Evolutionary conservation across 2,329 filamentous ascomycete species (phyloP), one percentile per base, ranked within the genome.

Genomic region (Fusarium keratoplasticum): DNA sequence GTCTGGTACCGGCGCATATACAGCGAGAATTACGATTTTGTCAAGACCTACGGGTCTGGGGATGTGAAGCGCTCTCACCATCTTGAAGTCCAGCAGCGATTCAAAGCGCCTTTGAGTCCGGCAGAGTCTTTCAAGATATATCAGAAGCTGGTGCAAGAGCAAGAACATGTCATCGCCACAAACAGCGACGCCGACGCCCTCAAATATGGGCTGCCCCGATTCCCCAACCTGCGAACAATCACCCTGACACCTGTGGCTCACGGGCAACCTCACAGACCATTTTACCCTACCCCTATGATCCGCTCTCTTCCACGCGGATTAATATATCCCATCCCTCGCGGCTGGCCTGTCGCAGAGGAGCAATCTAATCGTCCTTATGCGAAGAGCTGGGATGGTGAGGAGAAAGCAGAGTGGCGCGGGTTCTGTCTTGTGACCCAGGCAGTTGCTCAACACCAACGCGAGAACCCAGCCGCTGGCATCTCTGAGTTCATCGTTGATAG

Each of bases 231-330:
- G 13, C 31, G 52, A 57, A 57, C 31, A 57, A 57, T 57, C 52
- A 36, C 52, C 52, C 52, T 57, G 20, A 57, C 52, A 35, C 52
- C 31, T 57, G 31, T 25, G n/a, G 52, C 52, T 57, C 52, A 57
- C 33, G 52, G 52, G 8, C 8, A 27, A 27, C 31, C 52, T 57
- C 3, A 57, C 0, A 57, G 29, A 57, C 52, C 31, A 1, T 57
- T 57, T 36, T 57, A 57, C 52, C 47, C 22, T 13, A 38, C 33
- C 2, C 85, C 85, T 3, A 84, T 83, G 77, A 83, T 85, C 35
- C 83, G 84, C 11, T 78, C 80, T 7, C 79, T 87, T 10, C 83
- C 83, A 0, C 55, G 67, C 2, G 82, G 82, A 5, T 84, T 86
- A 40, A 81, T 81, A 27, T 85, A 86, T 65, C 81, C 82, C 1